Evolutionary conservation across 805 yeast species (phyloP).

Genomic region (Schizosaccharomyces pombe): ASM294v3 CU329670.1:4943001-4943500

Average conservation of each 20-base stretch:
- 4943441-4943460: conserved; percentile 24
- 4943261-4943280: conserved; percentile 45
- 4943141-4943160: conserved; percentile 23
- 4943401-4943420: conserved; percentile 40
- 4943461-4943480: conserved; percentile 11
- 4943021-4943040: background rate
- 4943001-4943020: background rate
- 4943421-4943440: conserved; percentile 16
- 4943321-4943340: conserved; percentile 35
- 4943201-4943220: conserved; percentile 33
- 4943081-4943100: background rate
- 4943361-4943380: conserved; percentile 35
- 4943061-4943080: background rate
- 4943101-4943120: background rate
- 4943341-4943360: conserved; percentile 21
- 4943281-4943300: conserved; percentile 46
- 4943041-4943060: background rate
- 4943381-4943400: conserved; percentile 48
- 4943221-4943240: conserved; percentile 41
- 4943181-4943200: conserved; percentile 55
- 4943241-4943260: conserved; percentile 45
- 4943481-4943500: conserved; percentile 27
- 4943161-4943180: conserved; percentile 41
- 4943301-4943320: conserved; percentile 48
- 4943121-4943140: background rate